Conservation (phyloP, 2,329 filamentous ascomycete genomes). For the Diaporthe vaccinii region DNA sequence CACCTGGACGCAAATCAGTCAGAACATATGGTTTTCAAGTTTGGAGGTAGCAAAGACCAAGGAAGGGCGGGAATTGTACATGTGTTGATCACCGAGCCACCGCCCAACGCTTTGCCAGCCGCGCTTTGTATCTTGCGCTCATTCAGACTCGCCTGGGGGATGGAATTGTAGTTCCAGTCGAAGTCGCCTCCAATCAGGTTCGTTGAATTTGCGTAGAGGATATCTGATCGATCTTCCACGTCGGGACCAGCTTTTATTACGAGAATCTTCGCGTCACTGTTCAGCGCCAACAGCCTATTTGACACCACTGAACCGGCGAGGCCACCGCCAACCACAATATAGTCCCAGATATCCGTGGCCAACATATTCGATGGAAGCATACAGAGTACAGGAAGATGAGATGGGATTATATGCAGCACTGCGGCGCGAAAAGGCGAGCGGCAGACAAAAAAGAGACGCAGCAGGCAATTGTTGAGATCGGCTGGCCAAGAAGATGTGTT, state of each 20-base stretch:
- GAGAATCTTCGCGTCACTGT: slow-evolving; percentile 46
- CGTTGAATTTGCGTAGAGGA: slow-evolving; percentile 43
- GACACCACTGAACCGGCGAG: slow-evolving; percentile 43
- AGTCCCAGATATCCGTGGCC: slow-evolving; percentile 42
- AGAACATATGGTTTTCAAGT: not conserved
- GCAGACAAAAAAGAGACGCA: not conserved
- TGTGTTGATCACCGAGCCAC: slow-evolving; percentile 53
- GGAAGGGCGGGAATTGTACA: slow-evolving; percentile 33
- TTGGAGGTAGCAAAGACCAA: not conserved
- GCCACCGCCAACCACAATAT: slow-evolving; percentile 44
- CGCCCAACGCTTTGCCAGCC: slow-evolving; percentile 53
- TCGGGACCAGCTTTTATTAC: slow-evolving; percentile 53
- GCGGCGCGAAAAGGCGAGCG: not conserved
- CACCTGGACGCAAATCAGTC: not conserved
- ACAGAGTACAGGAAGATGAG: not conserved
- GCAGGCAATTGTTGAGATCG: not conserved
- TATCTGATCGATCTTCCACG: slow-evolving; percentile 40
- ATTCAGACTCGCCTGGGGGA: slow-evolving; percentile 45
- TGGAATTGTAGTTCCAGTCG: slow-evolving; percentile 49
- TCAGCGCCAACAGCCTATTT: slow-evolving; percentile 36
- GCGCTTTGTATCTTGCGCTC: slow-evolving; percentile 42
- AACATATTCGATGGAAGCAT: not conserved
- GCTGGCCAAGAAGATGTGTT: not conserved
- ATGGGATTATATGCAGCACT: not conserved
- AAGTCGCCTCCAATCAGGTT: slow-evolving; percentile 46